These are phyloP conservation scores for Phytophthora litchii DNA, from an alignment of 352 stramenopile genomes.

Conservation along the genomic window DNA sequence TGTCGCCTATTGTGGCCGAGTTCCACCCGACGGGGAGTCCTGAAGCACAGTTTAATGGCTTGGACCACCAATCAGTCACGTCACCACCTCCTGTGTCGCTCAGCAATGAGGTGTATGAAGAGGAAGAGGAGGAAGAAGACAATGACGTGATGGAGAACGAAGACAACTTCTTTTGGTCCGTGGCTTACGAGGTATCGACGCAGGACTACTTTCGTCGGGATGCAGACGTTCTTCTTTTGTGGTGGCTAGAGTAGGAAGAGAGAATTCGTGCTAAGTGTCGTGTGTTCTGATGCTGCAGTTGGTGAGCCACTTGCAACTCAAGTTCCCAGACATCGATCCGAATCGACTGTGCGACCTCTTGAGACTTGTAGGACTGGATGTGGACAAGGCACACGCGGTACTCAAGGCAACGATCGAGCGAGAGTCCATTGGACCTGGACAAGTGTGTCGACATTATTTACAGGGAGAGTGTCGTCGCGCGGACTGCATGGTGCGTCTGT, in stretches of 20 bases:
- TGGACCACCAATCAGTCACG: slow-evolving; percentile 8
- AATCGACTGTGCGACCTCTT: slow-evolving; percentile 78
- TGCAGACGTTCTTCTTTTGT: slow-evolving; percentile 10
- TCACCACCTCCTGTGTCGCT: slow-evolving; percentile 13
- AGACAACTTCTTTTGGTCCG: slow-evolving; percentile 88
- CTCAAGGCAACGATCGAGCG: slow-evolving; percentile 79
- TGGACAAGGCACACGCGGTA: slow-evolving; percentile 75
- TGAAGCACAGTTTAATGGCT: slow-evolving; percentile 10
- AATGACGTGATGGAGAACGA: slow-evolving; percentile 59
- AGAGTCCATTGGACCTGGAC: slow-evolving; percentile 64
- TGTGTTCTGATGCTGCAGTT: slow-evolving; percentile 49
- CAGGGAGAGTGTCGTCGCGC: slow-evolving; percentile 81
- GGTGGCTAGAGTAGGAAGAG: neutral
- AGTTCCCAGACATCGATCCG: slow-evolving; percentile 82
- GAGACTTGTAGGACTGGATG: slow-evolving; percentile 73
- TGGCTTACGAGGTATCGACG: slow-evolving; percentile 76
- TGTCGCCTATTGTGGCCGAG: slow-evolving; percentile 26
- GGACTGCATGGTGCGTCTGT: slow-evolving; percentile 80
- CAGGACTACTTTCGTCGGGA: slow-evolving; percentile 9
- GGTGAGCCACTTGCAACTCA: slow-evolving; percentile 81
- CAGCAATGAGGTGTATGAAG: slow-evolving; percentile 19
- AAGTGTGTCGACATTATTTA: slow-evolving; percentile 87
- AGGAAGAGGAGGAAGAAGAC: slow-evolving; percentile 27
- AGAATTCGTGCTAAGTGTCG: slow-evolving; percentile 19
- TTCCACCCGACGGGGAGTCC: slow-evolving; percentile 30